These are phyloP conservation scores for Ogataea glucozyma DNA, from an alignment of 805 yeast species.

Conservation along the genomic window DNA sequence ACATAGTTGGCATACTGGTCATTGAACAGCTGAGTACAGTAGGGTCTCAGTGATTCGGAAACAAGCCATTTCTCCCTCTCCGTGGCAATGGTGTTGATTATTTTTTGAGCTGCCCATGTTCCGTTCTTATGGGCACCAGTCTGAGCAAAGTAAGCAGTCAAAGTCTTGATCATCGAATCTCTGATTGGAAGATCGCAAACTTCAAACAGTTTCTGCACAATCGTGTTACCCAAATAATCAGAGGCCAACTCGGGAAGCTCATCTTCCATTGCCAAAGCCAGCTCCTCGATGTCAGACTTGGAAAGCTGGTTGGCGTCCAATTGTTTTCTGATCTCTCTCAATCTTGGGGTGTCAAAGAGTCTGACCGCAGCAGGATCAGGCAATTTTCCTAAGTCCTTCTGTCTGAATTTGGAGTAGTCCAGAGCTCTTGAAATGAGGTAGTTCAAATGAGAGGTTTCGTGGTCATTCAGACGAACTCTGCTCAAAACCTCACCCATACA, in stretches of 20 bases:
- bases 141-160: slow-evolving; percentile 80
- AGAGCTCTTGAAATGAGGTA: slow-evolving; percentile 48
- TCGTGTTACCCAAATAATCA: slow-evolving; percentile 94
- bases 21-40: slow-evolving; percentile 79
- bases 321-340: slow-evolving; percentile 81
- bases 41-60: slow-evolving; percentile 70
- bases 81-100: slow-evolving; percentile 67
- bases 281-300: slow-evolving; percentile 70
- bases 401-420: slow-evolving; percentile 43
- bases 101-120: slow-evolving; percentile 98
- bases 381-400: slow-evolving; percentile 65
- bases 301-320: slow-evolving; percentile 57
- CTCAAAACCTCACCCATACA: slow-evolving; percentile 18
- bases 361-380: slow-evolving; percentile 72
- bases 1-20: slow-evolving; percentile 98
- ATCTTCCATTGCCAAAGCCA: slow-evolving; percentile 79
- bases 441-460: slow-evolving; percentile 44
- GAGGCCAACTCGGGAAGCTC: slow-evolving; percentile 90
- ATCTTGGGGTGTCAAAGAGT: slow-evolving; percentile 82
- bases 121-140: slow-evolving; percentile 97
- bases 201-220: slow-evolving; percentile 87
- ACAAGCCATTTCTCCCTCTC: slow-evolving; percentile 66
- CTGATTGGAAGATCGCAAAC: slow-evolving; percentile 68
- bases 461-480: slow-evolving; percentile 39
- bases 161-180: slow-evolving; percentile 74